Evolutionary conservation across 2,329 filamentous ascomycete species (phyloP), one percentile per base, ranked within the genome.

Genomic region (Curvularia spicifera): DNA sequence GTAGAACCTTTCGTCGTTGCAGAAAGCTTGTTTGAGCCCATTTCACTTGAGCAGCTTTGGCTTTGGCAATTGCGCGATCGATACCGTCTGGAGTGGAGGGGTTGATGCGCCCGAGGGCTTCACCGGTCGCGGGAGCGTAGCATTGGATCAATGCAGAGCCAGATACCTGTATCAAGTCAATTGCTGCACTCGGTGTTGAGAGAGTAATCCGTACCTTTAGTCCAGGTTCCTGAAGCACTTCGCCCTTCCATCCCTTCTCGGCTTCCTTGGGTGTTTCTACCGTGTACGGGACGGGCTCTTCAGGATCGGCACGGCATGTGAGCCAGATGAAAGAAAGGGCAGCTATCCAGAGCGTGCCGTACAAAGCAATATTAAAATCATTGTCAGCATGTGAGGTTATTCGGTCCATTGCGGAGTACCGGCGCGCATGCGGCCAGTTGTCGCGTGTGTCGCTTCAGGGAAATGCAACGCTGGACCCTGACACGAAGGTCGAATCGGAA

Each of bases 81-180:
- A 99, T 91, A 60, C 87, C 89, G 56, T 88, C 87, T 1, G 87
- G 80, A 0, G 91, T 93, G 8, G 88, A 87, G 18, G 94, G 91
- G 75, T 90, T 91, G 76, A 94, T 83, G 65, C 86, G 83, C 53
- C 91, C 93, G 26, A 99, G 87, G 59, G 91, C 85, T 71, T 90
- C 85, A 62, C 95, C 95, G 24, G 93, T 97, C 1, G 94, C 94
- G 1, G 95, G 95, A 43, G 90, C 90, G 76, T 95, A 95, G 79
- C 91, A 96, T 78, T 91, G 90, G 59, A 96, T 88, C 7, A 87
- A 84, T 1, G 85, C 84, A 39, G 87, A 87, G 15, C 87, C 87
- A 1, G 85, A 74, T n/a, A 85, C 75, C 83, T 86, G 58, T 3
- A 12, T 3, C 4, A 18, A 18, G 51, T 70, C 48, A 70, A 53